A percentile compares a stretch with the other conserved stretches of the same genome.
Evolutionary conservation across 352 stramenopile species (phyloP).

Genomic region (Phytophthora citricola): DNA sequence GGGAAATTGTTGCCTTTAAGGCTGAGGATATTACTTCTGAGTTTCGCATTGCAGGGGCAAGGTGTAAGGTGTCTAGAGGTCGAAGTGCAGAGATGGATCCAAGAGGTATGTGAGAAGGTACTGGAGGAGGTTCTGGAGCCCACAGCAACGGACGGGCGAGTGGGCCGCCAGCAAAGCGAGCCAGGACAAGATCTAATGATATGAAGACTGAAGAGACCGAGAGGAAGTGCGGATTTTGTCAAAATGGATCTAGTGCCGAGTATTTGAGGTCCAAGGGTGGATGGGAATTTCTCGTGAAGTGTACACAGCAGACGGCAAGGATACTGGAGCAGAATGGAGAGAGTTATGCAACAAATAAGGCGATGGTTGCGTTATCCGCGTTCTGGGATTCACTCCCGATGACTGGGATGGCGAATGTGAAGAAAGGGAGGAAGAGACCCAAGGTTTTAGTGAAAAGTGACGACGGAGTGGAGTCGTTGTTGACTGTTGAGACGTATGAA

Average conservation of each 20-base stretch:
- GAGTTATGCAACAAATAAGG: slow-evolving; percentile 26
- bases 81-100: slow-evolving; percentile 33
- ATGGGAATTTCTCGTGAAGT: slow-evolving; percentile 37
- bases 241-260: slow-evolving; percentile 24
- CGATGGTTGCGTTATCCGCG: slow-evolving; percentile 25
- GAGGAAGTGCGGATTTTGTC: slow-evolving; percentile 36
- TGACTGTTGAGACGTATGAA: slow-evolving; percentile 23
- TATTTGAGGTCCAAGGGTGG: slow-evolving; percentile 15
- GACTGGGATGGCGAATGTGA: slow-evolving; percentile 11
- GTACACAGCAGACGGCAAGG: slow-evolving; percentile 22
- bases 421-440: slow-evolving; percentile 15
- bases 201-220: slow-evolving; percentile 2
- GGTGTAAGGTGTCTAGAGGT: slow-evolving; percentile 13
- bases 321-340: slow-evolving; percentile 30
- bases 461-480: slow-evolving; percentile 3
- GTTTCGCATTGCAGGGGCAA: slow-evolving; percentile 34
- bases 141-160: slow-evolving; percentile 18
- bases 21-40: slow-evolving; percentile 37
- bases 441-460: slow-evolving; percentile 20
- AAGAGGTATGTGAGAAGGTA: slow-evolving; percentile 47
- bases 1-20: slow-evolving; percentile 34
- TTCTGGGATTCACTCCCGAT: slow-evolving; percentile 31
- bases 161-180: slow-evolving; percentile 15
- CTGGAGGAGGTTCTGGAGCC: slow-evolving; percentile 48
- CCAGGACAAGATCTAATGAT: slow-evolving; percentile 16